Percentiles rank a stretch among this genome's conserved stretches.
Evolutionary conservation across 306 rosid genomes (phyloP).

Genomic region (Gleditsia sinensis): DNA sequence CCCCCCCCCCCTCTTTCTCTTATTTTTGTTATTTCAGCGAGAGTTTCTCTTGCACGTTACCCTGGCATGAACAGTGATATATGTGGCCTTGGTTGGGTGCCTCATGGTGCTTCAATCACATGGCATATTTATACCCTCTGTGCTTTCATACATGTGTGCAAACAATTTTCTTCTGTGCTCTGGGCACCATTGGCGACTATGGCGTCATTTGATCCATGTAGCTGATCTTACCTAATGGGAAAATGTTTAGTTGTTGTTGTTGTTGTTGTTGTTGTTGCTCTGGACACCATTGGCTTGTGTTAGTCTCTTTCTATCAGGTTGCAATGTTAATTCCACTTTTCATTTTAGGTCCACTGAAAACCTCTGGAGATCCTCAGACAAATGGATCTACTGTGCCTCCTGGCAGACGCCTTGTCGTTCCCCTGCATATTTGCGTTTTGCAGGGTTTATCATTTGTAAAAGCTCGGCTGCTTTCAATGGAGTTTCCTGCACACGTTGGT

Average conservation of each 20-base stretch:
- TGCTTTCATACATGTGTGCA: too few relatives aligned
- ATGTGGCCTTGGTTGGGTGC: slow-evolving; percentile 3
- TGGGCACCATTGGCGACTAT: slow-evolving; percentile 6
- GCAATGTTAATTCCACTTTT: slow-evolving; percentile 25
- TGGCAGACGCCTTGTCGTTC: slow-evolving; percentile 90
- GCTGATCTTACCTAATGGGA: too few relatives aligned
- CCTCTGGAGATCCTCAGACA: slow-evolving; percentile 54
- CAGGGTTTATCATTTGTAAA: slow-evolving; percentile 92
- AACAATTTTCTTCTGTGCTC: slow-evolving; percentile 24
- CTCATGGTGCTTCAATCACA: slow-evolving; percentile 7
- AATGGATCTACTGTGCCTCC: slow-evolving; percentile 67
- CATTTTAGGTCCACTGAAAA: slow-evolving; percentile 62
- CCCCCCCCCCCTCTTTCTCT: background rate
- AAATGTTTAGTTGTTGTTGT: too few relatives aligned
- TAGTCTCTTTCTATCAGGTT: slow-evolving; percentile 22
- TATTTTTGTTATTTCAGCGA: background rate
- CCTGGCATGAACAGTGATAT: background rate
- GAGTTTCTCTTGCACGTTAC: slow-evolving; percentile 29
- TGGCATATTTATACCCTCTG: slow-evolving; percentile 17
- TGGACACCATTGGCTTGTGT: slow-evolving; percentile 6
- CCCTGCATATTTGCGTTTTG: slow-evolving; percentile 86
- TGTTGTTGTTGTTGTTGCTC: too few relatives aligned
- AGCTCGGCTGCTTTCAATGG: slow-evolving; percentile 97
- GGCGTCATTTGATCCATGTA: too few relatives aligned
- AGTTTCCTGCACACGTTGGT: slow-evolving; percentile 93